Base-by-base conservation (phyloP, 2,329 filamentous ascomycete species). In the Metarhizium brunneum region DNA sequence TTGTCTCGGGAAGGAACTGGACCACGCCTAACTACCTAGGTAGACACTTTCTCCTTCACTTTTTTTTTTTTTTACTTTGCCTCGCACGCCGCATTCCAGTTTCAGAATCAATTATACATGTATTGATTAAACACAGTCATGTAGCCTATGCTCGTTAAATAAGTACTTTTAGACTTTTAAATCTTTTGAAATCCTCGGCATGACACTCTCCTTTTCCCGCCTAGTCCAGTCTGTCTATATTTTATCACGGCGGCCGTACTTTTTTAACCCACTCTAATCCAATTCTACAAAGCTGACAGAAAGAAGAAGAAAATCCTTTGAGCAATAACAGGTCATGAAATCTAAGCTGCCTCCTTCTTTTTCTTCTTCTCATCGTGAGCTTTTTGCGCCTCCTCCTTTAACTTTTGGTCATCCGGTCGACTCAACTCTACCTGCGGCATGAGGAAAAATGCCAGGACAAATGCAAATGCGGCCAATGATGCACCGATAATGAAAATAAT, bases 391-490 rank as follows among this genome's bases (percentile, higher is more conserved):
- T 67, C 65, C 57, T 72, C 66, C 52, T 69, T 71, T n/a, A 73
- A 56, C 36, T 63, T 66, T 3, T 60, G 64, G 38, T 74, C 72
- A 50, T 74, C 72, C 0, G 70, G 66, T 6, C 71, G 60, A 11
- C 63, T 53, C 29, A 74, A 61, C 29, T 72, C 68, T 1, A 73
- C 64, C 30, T 74, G 71, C 0, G 71, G 71, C 69, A 74, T 73
- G 50, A 74, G 55, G 0, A 69, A 56, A n/a, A 69, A 70, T 0
- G 71, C 68, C 6, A 74, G 48, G 1, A 73, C 50, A 36, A 74
- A 73, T 2, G 67, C 68, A 2, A 70, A 43, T 2, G 64, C 66
- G 2, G 70, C 69, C 14, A 74, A 55, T 1, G 64, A 63, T 1
- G 71, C 71, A 1, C 70, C 69, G 1, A 71, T 58, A 1, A 72